These are phyloP conservation scores for Syzygium aromaticum DNA, from an alignment of 345 rosid species.

Conservation along the genomic window DNA sequence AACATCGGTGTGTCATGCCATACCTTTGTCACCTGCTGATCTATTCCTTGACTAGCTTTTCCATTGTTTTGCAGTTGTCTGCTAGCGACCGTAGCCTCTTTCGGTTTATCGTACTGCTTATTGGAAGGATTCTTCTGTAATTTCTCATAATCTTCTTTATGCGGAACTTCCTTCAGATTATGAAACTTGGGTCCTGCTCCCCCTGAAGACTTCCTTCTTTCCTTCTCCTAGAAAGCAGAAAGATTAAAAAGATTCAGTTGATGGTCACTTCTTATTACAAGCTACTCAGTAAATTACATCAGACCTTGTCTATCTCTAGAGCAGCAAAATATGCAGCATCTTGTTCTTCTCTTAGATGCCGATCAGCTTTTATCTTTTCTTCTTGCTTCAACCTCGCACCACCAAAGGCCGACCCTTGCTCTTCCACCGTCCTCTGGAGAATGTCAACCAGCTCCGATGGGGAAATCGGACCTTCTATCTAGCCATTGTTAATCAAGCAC, in stretches of 20 bases:
- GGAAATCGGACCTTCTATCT: slow-evolving; percentile 57
- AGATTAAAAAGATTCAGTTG: neutral
- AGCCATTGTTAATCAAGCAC: neutral
- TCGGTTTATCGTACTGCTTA: slow-evolving; percentile 16
- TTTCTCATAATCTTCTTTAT: slow-evolving; percentile 8
- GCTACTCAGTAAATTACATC: neutral
- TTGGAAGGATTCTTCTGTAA: neutral
- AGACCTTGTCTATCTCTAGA: slow-evolving; percentile 37
- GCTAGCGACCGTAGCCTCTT: slow-evolving; percentile 1
- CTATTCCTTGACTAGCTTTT: slow-evolving; percentile 11
- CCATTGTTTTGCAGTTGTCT: slow-evolving; percentile 9
- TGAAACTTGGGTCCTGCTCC: neutral
- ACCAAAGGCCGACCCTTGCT: slow-evolving; percentile 51
- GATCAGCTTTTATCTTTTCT: slow-evolving; percentile 33
- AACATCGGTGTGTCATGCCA: neutral
- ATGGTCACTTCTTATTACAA: neutral
- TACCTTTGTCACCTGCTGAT: slow-evolving; percentile 37
- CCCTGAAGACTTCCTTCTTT: slow-evolving; percentile 13
- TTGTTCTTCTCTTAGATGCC: slow-evolving; percentile 43
- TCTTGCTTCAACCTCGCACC: slow-evolving; percentile 18
- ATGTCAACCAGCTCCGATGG: slow-evolving; percentile 45
- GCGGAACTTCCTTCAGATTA: slow-evolving; percentile 14
- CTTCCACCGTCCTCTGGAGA: slow-evolving; percentile 50
- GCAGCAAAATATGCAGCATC: slow-evolving; percentile 52
- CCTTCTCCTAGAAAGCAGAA: slow-evolving; percentile 28